Conservation (phyloP, 768 basidiomycete species). For the Phylloporus sp. region DNA sequence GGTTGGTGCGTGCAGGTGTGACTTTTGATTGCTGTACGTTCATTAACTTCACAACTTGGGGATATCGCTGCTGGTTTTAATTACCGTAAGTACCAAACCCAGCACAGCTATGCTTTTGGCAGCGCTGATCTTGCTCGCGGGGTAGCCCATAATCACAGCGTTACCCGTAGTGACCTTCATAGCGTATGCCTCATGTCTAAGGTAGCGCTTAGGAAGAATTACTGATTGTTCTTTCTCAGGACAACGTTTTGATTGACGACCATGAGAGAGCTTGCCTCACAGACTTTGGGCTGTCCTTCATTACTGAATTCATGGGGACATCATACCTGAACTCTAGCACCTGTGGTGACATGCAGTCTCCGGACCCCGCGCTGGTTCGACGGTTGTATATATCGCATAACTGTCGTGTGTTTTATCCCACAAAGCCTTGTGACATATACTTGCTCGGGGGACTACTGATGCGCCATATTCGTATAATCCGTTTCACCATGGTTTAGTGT, state of each 20-base stretch:
- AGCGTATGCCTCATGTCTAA: constrained; percentile 21
- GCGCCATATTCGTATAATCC: constrained; percentile 21
- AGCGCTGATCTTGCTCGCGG: background rate
- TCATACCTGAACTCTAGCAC: constrained; percentile 31
- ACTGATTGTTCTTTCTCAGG: constrained; percentile 11
- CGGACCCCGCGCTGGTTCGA: constrained; percentile 35
- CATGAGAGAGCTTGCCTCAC: constrained; percentile 40
- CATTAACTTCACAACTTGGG: constrained; percentile 11
- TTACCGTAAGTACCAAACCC: constrained; percentile 20
- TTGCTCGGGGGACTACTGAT: constrained; percentile 37
- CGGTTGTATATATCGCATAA: background rate
- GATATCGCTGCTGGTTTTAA: constrained; percentile 21
- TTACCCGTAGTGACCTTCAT: constrained; percentile 37
- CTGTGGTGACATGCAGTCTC: constrained; percentile 42
- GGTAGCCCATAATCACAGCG: constrained; percentile 18
- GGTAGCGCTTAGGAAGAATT: background rate
- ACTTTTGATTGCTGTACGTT: background rate
- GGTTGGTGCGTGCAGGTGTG: constrained; percentile 10
- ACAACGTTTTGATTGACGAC: constrained; percentile 43
- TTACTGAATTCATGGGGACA: constrained; percentile 25
- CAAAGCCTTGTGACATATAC: constrained; percentile 24
- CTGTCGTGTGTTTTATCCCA: constrained; percentile 9
- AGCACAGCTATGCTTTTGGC: background rate
- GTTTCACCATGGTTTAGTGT: background rate
- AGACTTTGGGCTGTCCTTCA: constrained; percentile 43